Evolutionary conservation across 2,329 filamentous ascomycete species (phyloP).

Genomic region (Cladosporium sphaerospermum): DNA sequence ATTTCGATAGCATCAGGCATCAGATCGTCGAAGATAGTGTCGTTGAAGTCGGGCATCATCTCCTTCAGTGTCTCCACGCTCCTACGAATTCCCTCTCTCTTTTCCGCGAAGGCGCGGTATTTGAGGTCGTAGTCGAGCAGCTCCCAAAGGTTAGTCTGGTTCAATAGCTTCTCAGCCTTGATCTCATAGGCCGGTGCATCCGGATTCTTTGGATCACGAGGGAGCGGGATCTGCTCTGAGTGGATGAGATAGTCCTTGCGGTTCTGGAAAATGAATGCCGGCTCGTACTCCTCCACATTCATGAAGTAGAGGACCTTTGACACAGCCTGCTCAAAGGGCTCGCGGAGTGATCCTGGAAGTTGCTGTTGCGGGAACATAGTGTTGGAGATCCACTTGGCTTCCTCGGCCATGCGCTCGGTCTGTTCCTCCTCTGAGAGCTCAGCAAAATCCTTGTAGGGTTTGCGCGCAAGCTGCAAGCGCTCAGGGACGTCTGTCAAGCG

Average conservation of each 20-base stretch:
- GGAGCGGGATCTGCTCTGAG: slow-evolving; percentile 63
- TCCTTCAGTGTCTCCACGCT: slow-evolving; percentile 68
- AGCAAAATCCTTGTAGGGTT: slow-evolving; percentile 70
- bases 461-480: slow-evolving; percentile 85
- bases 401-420: slow-evolving; percentile 60
- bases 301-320: slow-evolving; percentile 93
- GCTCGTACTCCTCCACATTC: slow-evolving; percentile 87
- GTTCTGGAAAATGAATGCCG: slow-evolving; percentile 96
- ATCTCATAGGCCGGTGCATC: slow-evolving; percentile 68
- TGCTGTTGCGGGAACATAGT: slow-evolving; percentile 80
- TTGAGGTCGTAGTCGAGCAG: slow-evolving; percentile 93
- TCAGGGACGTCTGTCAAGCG: slow-evolving; percentile 86
- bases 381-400: slow-evolving; percentile 85
- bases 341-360: slow-evolving; percentile 48
- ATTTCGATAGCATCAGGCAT: slow-evolving; percentile 74
- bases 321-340: slow-evolving; percentile 80
- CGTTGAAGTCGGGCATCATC: slow-evolving; percentile 53
- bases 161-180: slow-evolving; percentile 77
- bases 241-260: slow-evolving; percentile 97
- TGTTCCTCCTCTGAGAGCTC: slow-evolving; percentile 74
- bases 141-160: slow-evolving; percentile 90
- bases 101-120: slow-evolving; percentile 86
- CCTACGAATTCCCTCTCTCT: slow-evolving; percentile 76
- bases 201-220: slow-evolving; percentile 57
- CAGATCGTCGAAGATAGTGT: slow-evolving; percentile 74